Evolutionary conservation across 768 basidiomycete species (phyloP).

Genomic region (Trametes cubensis): DNA sequence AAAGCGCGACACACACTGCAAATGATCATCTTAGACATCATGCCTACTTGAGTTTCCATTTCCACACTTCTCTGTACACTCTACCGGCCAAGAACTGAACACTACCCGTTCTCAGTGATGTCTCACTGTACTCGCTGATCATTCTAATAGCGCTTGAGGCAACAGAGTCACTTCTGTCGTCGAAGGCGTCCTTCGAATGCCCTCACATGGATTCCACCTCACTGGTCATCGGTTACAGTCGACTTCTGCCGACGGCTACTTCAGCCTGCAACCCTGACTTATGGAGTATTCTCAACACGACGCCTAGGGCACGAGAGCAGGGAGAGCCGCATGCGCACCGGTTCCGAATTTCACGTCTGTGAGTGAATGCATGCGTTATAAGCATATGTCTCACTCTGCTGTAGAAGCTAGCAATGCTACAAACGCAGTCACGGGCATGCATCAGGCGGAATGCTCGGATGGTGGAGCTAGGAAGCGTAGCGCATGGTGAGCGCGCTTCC

Average conservation of each 20-base stretch:
- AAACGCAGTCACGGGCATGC: conserved; percentile 13
- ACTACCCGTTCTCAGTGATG: no score
- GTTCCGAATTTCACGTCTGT: not conserved
- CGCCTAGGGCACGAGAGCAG: not conserved
- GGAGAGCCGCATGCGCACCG: not conserved
- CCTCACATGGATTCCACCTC: no score
- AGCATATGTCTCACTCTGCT: not conserved
- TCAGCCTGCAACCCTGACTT: not conserved
- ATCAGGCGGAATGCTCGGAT: conserved; percentile 2
- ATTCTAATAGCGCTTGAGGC: no score
- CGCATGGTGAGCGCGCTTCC: conserved; percentile 17
- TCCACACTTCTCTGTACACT: no score
- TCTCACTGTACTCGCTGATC: no score
- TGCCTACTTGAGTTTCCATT: no score
- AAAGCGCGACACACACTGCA: no score
- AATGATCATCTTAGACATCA: no score
- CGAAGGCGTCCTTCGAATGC: no score
- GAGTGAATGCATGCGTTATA: not conserved
- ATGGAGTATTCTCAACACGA: not conserved
- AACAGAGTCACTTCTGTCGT: no score
- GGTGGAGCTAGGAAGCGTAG: not conserved
- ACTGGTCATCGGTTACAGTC: not conserved
- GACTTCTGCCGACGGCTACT: not conserved
- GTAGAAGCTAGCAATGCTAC: not conserved
- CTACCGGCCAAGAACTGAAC: no score